phyloP scores from a whole-genome alignment of 2,329 filamentous ascomycete genomes.

The Clonostachys sp. region DNA sequence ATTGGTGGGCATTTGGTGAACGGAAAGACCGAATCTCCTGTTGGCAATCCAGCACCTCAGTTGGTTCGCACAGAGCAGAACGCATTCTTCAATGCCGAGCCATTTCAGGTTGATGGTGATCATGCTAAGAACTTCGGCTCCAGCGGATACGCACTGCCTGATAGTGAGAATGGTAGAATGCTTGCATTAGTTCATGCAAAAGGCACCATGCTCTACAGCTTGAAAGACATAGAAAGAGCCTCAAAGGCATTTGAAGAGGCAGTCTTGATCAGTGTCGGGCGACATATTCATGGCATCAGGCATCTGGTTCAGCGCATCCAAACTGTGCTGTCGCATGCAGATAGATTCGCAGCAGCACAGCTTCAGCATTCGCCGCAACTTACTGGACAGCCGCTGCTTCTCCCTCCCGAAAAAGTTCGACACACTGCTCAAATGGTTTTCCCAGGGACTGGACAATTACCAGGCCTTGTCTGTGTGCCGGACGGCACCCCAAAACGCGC shows the following conservation, averaged over 20 bases:
- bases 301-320: slow-evolving; percentile 78
- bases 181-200: slow-evolving; percentile 94
- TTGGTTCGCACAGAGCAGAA: background rate
- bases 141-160: slow-evolving; percentile 66
- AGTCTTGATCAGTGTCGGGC: slow-evolving; percentile 80
- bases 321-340: slow-evolving; percentile 50
- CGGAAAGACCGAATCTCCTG: background rate
- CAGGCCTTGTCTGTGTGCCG: slow-evolving; percentile 70
- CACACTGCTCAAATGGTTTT: slow-evolving; percentile 83
- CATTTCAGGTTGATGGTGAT: background rate
- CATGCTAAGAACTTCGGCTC: slow-evolving; percentile 1
- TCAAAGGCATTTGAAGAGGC: slow-evolving; percentile 92
- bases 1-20: too few relatives aligned
- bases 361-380: slow-evolving; percentile 3
- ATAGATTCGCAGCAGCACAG: background rate
- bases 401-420: slow-evolving; percentile 79
- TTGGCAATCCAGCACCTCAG: background rate
- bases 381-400: slow-evolving; percentile 55
- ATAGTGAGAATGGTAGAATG: slow-evolving; percentile 85
- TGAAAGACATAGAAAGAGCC: slow-evolving; percentile 76
- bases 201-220: slow-evolving; percentile 93
- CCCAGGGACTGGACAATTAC: slow-evolving; percentile 66
- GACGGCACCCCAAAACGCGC: slow-evolving; percentile 70
- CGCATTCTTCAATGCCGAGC: background rate
- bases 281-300: slow-evolving; percentile 64